Percentiles rank a stretch among this genome's conserved stretches.
Conservation (phyloP, 768 basidiomycete species). For the Russula compacta region DNA sequence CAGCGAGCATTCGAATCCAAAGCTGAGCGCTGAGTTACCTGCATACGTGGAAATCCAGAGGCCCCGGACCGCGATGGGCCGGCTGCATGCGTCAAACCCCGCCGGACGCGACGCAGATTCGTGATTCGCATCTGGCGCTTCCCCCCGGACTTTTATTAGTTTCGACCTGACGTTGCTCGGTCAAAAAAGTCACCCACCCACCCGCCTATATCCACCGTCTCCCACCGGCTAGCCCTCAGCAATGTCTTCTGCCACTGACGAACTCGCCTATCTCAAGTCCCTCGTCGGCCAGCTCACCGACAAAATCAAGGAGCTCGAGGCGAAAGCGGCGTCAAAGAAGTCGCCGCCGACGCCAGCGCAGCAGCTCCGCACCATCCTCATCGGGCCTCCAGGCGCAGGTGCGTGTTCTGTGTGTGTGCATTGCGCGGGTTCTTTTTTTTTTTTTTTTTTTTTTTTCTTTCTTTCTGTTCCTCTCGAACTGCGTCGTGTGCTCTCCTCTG, state of each 20-base stretch:
- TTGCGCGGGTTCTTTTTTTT: no score
- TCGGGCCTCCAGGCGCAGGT: slow-evolving; percentile 98
- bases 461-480: neutral
- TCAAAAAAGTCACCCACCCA: no score
- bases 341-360: slow-evolving; percentile 47
- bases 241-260: slow-evolving; percentile 56
- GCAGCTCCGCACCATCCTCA: slow-evolving; percentile 82
- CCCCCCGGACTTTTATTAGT: no score
- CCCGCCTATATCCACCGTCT: neutral
- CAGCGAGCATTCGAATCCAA: no score
- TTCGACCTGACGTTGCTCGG: no score
- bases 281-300: slow-evolving; percentile 85
- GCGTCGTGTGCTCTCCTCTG: no score
- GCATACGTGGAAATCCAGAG: no score
- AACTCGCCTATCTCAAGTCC: slow-evolving; percentile 91
- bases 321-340: slow-evolving; percentile 36
- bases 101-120: no score
- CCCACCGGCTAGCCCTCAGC: slow-evolving; percentile 4
- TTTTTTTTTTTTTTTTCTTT: neutral
- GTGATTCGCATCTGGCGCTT: no score
- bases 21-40: no score
- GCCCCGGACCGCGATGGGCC: neutral
- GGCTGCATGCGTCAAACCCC: neutral
- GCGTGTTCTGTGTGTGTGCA: no score
- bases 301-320: slow-evolving; percentile 80